These are phyloP conservation scores for Fusarium continuum DNA, from an alignment of 2,329 filamentous ascomycete genomes.

Conservation along the genomic window DNA sequence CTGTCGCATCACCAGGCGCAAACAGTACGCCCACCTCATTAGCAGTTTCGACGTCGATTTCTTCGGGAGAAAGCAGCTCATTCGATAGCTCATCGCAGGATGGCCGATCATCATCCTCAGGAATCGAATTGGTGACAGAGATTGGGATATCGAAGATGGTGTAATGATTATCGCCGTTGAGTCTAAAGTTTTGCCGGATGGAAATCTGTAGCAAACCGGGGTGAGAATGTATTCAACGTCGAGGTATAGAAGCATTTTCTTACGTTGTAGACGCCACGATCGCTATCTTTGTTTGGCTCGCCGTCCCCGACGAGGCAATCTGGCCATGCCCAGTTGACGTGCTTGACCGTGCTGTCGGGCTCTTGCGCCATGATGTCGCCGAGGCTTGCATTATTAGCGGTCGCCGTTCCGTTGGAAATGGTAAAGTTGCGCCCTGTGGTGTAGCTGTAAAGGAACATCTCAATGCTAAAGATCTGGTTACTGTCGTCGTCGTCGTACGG, in stretches of 20 bases:
- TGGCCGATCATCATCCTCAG: slow-evolving; percentile 51
- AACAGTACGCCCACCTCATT: slow-evolving; percentile 59
- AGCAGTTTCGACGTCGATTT: slow-evolving; percentile 55
- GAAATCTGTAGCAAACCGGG: slow-evolving; percentile 60
- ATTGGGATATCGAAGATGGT: slow-evolving; percentile 78
- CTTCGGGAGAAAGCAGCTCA: slow-evolving; percentile 57
- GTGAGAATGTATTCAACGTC: not conserved
- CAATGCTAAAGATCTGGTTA: slow-evolving; percentile 70
- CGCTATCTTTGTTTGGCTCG: slow-evolving; percentile 56
- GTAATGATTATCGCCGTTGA: slow-evolving; percentile 71
- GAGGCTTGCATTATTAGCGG: slow-evolving; percentile 58
- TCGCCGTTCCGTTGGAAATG: slow-evolving; percentile 69
- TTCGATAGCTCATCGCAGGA: slow-evolving; percentile 63
- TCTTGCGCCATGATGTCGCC: slow-evolving; percentile 70
- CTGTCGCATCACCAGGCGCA: slow-evolving; percentile 60
- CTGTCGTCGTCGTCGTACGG: slow-evolving; percentile 62
- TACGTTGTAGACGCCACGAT: slow-evolving; percentile 69
- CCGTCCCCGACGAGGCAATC: slow-evolving; percentile 72
- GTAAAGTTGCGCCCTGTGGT: slow-evolving; percentile 72
- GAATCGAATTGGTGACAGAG: slow-evolving; percentile 71
- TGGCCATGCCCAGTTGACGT: slow-evolving; percentile 78
- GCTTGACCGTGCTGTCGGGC: slow-evolving; percentile 74
- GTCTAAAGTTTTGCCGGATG: slow-evolving; percentile 74
- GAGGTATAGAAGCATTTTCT: slow-evolving; percentile 44
- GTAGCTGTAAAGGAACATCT: slow-evolving; percentile 73